Percentiles rank a stretch among this genome's conserved stretches.
Conservation (phyloP, 805 yeast species). For the Wickerhamiella kazuoi region DNA sequence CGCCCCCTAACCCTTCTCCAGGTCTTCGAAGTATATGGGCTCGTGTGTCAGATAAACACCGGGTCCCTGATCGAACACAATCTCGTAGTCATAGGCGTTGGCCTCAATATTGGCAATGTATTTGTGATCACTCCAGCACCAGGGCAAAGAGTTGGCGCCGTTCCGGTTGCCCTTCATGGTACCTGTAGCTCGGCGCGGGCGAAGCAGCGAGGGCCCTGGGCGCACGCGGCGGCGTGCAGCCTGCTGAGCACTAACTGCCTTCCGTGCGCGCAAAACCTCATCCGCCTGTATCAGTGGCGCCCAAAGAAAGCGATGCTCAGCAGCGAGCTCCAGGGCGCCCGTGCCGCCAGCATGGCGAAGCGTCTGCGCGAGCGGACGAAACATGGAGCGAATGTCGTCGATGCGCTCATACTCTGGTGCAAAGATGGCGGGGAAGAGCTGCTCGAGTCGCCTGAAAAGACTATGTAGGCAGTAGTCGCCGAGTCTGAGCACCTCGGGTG, state of each 20-base stretch:
- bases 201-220: too few relatives aligned
- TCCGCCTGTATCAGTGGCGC: background rate
- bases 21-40: slow-evolving; percentile 1
- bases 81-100: background rate
- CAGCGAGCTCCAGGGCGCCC: background rate
- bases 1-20: too few relatives aligned
- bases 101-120: background rate
- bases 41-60: slow-evolving; percentile 1
- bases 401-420: background rate
- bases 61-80: background rate
- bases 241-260: too few relatives aligned
- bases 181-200: too few relatives aligned
- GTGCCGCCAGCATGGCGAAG: background rate
- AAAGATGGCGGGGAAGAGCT: slow-evolving; percentile 6
- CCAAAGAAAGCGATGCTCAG: background rate
- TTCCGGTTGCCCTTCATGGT: too few relatives aligned
- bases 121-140: too few relatives aligned
- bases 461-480: slow-evolving; percentile 8
- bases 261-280: background rate
- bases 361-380: slow-evolving; percentile 1
- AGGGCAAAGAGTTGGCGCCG: too few relatives aligned
- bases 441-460: background rate
- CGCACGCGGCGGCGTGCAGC: too few relatives aligned
- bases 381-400: background rate
- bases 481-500: slow-evolving; percentile 3